These are phyloP conservation scores for Lipomyces yamadae DNA, from an alignment of 805 yeast genomes.

Conservation along the genomic window DNA sequence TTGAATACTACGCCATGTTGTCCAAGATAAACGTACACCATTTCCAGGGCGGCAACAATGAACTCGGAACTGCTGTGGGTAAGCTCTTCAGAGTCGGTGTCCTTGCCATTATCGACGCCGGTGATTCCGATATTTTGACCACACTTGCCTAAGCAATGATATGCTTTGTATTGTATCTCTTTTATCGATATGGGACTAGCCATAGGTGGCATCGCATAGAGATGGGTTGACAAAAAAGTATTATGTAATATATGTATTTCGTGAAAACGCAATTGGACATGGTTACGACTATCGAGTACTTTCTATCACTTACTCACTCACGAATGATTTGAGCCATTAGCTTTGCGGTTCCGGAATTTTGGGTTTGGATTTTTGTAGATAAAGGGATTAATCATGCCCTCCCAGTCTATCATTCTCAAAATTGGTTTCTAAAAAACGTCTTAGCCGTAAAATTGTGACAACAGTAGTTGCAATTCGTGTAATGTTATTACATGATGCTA, in stretches of 20 bases:
- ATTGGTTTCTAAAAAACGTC: too few relatives aligned
- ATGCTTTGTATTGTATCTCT: not conserved
- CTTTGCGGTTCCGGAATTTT: too few relatives aligned
- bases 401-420: too few relatives aligned
- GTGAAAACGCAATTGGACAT: not conserved
- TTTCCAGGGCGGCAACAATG: conserved; percentile 57
- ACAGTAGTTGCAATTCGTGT: too few relatives aligned
- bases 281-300: not conserved
- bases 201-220: not conserved
- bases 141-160: conserved; percentile 38
- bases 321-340: too few relatives aligned
- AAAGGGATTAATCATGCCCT: too few relatives aligned
- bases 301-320: too few relatives aligned
- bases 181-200: not conserved
- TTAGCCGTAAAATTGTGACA: too few relatives aligned
- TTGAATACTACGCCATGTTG: conserved; percentile 99
- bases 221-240: conserved; percentile 7
- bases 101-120: conserved; percentile 93
- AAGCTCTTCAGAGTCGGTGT: conserved; percentile 99
- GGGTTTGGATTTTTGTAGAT: not conserved
- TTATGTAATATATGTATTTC: conserved; percentile 6
- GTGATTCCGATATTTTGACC: conserved; percentile 97
- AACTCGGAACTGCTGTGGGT: conserved; percentile 88
- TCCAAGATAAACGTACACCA: conserved; percentile 95
- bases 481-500: too few relatives aligned